Evolutionary conservation across 805 yeast species (phyloP).

Genomic region (Metschnikowia hibisci): DNA sequence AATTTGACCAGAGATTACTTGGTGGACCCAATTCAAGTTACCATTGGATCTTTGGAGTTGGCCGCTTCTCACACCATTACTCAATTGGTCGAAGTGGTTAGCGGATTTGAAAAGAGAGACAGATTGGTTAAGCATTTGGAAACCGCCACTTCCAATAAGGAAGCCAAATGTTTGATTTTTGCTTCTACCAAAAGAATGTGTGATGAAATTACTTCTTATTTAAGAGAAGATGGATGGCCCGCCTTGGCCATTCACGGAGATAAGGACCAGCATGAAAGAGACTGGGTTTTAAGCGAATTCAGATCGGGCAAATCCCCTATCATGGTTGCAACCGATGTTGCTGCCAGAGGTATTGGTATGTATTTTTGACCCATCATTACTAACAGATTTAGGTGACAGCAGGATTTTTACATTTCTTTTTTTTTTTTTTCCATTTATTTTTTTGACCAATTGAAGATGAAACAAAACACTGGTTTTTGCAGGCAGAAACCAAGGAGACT

Average conservation of each 20-base stretch:
- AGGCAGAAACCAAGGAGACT: slow-evolving; percentile 15
- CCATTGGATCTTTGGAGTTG: slow-evolving; percentile 91
- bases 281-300: slow-evolving; percentile 95
- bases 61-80: slow-evolving; percentile 96
- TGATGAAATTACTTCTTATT: slow-evolving; percentile 87
- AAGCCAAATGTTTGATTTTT: slow-evolving; percentile 79
- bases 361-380: slow-evolving; percentile 28
- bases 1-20: slow-evolving; percentile 87
- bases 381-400: slow-evolving; percentile 12
- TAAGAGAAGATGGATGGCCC: slow-evolving; percentile 97
- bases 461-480: slow-evolving; percentile 2
- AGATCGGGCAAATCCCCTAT: slow-evolving; percentile 89
- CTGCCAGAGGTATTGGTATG: slow-evolving; percentile 99
- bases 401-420: too few species aligned
- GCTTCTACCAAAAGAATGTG: slow-evolving; percentile 98
- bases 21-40: slow-evolving; percentile 92
- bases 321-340: slow-evolving; percentile 99
- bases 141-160: slow-evolving; percentile 64
- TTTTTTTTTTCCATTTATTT: slow-evolving; percentile 8
- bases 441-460: slow-evolving; percentile 5
- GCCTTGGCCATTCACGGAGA: slow-evolving; percentile 99
- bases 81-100: slow-evolving; percentile 86
- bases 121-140: slow-evolving; percentile 80
- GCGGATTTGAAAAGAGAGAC: slow-evolving; percentile 93
- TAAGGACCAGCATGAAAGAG: slow-evolving; percentile 96